Evolutionary conservation across 2,329 filamentous ascomycete species (phyloP).

Genomic region (Graphium sp.): DNA sequence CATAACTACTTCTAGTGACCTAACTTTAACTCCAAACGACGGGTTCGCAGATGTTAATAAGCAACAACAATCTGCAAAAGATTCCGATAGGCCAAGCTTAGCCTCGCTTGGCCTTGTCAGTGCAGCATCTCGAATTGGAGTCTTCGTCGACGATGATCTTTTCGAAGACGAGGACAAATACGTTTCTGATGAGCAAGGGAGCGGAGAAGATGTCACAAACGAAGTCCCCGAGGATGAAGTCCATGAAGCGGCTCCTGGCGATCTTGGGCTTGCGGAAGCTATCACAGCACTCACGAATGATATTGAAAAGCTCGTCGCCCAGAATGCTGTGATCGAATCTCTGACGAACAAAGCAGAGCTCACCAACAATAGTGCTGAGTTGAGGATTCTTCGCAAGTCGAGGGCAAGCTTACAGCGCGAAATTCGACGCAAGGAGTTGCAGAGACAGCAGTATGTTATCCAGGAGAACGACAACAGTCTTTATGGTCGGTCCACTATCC

Average conservation of each 20-base stretch:
- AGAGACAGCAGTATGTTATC: conserved; percentile 89
- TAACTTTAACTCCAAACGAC: conserved; percentile 35
- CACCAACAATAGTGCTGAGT: conserved; percentile 88
- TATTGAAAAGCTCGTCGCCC: conserved; percentile 73
- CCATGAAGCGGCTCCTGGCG: conserved; percentile 85
- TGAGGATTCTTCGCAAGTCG: conserved; percentile 83
- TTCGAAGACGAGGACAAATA: conserved; percentile 82
- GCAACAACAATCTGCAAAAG: conserved; percentile 16
- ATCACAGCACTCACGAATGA: conserved; percentile 78
- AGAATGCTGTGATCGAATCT: conserved; percentile 83
- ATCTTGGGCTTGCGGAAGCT: conserved; percentile 83
- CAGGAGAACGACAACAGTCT: conserved; percentile 97
- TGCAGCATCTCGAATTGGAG: conserved; percentile 70
- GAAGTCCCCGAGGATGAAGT: conserved; percentile 62
- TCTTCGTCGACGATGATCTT: conserved; percentile 85
- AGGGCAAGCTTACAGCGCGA: conserved; percentile 87
- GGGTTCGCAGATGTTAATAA: conserved; percentile 16
- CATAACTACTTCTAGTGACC: conserved; percentile 7
- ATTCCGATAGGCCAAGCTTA: conserved; percentile 62
- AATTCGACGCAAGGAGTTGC: conserved; percentile 83
- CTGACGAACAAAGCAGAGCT: conserved; percentile 86
- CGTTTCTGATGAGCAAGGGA: conserved; percentile 71
- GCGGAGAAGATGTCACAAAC: conserved; percentile 39
- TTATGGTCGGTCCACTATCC: conserved; percentile 78
- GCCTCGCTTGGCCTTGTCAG: conserved; percentile 84